Conservation (phyloP, 352 stramenopile genomes). For the Phytophthora hybrid region DNA sequence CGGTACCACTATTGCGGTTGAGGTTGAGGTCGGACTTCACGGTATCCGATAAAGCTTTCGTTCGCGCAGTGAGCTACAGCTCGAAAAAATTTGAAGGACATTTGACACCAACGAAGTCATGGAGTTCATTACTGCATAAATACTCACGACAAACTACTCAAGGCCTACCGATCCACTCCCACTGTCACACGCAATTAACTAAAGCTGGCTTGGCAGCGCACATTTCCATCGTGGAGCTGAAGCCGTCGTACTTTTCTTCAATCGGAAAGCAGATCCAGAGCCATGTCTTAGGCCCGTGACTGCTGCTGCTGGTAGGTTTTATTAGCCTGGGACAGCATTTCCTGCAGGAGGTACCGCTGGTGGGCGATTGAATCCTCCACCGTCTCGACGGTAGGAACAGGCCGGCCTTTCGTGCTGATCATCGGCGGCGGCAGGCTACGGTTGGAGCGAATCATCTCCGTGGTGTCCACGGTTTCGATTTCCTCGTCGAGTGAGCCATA, state of each 20-base stretch:
- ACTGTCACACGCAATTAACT: constrained; percentile 32
- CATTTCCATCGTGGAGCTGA: constrained; percentile 24
- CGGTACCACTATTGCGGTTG: neutral
- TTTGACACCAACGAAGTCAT: constrained; percentile 16
- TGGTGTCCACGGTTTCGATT: constrained; percentile 49
- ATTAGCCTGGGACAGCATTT: constrained; percentile 73
- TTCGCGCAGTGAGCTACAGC: neutral
- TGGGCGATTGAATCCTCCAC: constrained; percentile 76
- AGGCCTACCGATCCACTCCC: constrained; percentile 20
- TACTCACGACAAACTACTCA: constrained; percentile 39
- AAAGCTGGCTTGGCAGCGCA: constrained; percentile 13
- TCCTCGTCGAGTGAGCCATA: constrained; percentile 54
- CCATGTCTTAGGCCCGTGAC: constrained; percentile 22
- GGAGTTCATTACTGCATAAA: constrained; percentile 41
- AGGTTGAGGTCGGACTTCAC: neutral
- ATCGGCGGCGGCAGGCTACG: constrained; percentile 17
- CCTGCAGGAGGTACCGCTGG: constrained; percentile 64
- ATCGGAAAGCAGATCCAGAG: constrained; percentile 31
- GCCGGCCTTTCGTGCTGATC: constrained; percentile 13
- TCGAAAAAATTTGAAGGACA: neutral
- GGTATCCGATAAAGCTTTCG: neutral
- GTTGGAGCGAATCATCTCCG: constrained; percentile 41
- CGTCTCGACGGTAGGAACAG: constrained; percentile 40
- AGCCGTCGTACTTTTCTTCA: constrained; percentile 32
- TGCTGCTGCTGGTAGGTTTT: constrained; percentile 50